Percentiles rank a stretch among this genome's conserved stretches.
phyloP scores from a whole-genome alignment of 768 basidiomycete genomes.

The Termitomyces sp. region DNA sequence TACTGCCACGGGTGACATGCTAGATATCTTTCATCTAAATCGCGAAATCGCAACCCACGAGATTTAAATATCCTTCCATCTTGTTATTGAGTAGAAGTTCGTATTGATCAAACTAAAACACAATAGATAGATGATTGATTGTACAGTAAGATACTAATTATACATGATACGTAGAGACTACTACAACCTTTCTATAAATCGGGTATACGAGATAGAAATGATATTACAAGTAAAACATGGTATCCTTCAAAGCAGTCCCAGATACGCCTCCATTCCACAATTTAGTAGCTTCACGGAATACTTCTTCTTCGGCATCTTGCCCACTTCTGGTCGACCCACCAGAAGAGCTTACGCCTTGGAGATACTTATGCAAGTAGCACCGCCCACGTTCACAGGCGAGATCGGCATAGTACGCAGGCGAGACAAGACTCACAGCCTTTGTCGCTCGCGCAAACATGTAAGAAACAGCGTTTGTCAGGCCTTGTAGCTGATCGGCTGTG shows the following conservation, averaged over 20 bases:
- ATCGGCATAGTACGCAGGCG: slow-evolving; percentile 81
- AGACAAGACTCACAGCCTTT: slow-evolving; percentile 77
- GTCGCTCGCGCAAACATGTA: slow-evolving; percentile 86
- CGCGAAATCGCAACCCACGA: too few species aligned
- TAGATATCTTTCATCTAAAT: too few species aligned
- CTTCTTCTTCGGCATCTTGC: slow-evolving; percentile 44
- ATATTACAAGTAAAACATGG: slow-evolving; percentile 4
- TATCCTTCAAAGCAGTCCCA: not conserved
- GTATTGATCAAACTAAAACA: not conserved
- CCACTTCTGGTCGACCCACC: slow-evolving; percentile 28
- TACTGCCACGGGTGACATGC: too few species aligned
- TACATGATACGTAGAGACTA: not conserved
- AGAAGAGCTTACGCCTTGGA: slow-evolving; percentile 41
- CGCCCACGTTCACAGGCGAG: slow-evolving; percentile 60
- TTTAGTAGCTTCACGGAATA: slow-evolving; percentile 44
- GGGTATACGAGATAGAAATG: not conserved
- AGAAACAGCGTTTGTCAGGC: slow-evolving; percentile 61
- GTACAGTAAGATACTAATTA: not conserved
- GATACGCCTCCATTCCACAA: slow-evolving; percentile 12
- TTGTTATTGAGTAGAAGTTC: too few species aligned
- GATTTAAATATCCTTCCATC: too few species aligned
- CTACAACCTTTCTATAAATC: not conserved
- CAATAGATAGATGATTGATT: not conserved
- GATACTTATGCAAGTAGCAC: slow-evolving; percentile 68
- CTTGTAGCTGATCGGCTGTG: slow-evolving; percentile 64